These are phyloP conservation scores for Chlamydomonas sp. DNA, from an alignment of 139 green algal genomes.

Conservation along the genomic window DNA sequence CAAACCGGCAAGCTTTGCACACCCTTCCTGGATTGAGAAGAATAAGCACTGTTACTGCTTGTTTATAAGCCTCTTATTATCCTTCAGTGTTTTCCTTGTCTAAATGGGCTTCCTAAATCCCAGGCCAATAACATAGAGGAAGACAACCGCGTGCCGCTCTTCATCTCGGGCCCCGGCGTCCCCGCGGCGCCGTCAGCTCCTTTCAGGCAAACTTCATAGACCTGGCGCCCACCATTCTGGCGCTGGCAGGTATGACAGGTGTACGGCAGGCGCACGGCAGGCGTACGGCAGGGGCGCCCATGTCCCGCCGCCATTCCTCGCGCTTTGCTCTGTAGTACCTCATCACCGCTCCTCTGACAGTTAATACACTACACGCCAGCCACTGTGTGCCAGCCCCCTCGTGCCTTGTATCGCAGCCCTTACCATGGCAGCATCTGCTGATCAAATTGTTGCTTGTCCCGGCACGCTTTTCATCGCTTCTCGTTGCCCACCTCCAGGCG, in stretches of 20 bases:
- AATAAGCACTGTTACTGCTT: too few relatives aligned
- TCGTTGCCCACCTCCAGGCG: neutral
- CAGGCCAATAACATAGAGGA: slow-evolving; percentile 27
- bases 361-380: neutral
- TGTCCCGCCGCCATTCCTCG: neutral
- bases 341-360: neutral
- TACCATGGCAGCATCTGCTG: neutral
- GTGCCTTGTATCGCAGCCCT: neutral
- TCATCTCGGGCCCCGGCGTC: slow-evolving; percentile 40
- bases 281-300: neutral
- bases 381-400: neutral
- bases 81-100: too few relatives aligned
- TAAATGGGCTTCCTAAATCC: neutral
- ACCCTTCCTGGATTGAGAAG: too few relatives aligned
- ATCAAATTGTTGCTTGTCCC: neutral
- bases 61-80: too few relatives aligned
- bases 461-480: neutral
- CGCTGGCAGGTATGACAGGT: slow-evolving; percentile 18
- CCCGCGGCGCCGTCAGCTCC: neutral
- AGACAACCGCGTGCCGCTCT: slow-evolving; percentile 47
- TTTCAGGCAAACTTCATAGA: slow-evolving; percentile 47
- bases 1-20: too few relatives aligned
- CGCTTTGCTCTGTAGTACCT: too few relatives aligned
- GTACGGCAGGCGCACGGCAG: neutral
- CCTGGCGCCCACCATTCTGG: slow-evolving; percentile 24